Percentiles rank a stretch among this genome's conserved stretches.
phyloP scores from a whole-genome alignment of 2,329 filamentous ascomycete genomes.

The Trichoderma breve region DNA sequence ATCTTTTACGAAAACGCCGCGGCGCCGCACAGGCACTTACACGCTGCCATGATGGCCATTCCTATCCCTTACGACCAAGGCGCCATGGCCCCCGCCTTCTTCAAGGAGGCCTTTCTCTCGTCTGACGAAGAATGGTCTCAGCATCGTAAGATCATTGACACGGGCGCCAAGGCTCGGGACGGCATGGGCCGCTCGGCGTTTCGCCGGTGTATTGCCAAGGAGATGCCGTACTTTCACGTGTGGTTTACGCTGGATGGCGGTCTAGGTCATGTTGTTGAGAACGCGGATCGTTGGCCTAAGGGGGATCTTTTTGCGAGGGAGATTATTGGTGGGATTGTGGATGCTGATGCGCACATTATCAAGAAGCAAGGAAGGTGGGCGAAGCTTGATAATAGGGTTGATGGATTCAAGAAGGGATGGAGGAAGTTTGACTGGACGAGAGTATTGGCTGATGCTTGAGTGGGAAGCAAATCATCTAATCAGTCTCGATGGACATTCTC shows the following conservation, averaged over 20 bases:
- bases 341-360: slow-evolving; percentile 74
- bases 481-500: neutral
- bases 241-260: slow-evolving; percentile 94
- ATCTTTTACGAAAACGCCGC: slow-evolving; percentile 98
- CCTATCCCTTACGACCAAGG: slow-evolving; percentile 90
- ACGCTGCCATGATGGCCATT: slow-evolving; percentile 82
- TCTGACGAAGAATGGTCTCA: slow-evolving; percentile 93
- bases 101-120: slow-evolving; percentile 86
- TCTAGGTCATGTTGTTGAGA: slow-evolving; percentile 88
- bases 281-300: slow-evolving; percentile 77
- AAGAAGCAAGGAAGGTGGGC: slow-evolving; percentile 89
- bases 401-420: slow-evolving; percentile 82
- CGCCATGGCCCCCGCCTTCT: slow-evolving; percentile 89
- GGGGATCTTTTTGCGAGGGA: slow-evolving; percentile 93
- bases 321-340: slow-evolving; percentile 88
- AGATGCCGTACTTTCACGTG: slow-evolving; percentile 98
- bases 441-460: slow-evolving; percentile 46
- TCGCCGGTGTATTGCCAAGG: slow-evolving; percentile 77
- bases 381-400: slow-evolving; percentile 65
- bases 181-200: slow-evolving; percentile 78
- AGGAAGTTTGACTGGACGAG: slow-evolving; percentile 86
- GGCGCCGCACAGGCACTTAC: slow-evolving; percentile 69
- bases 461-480: neutral
- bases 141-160: slow-evolving; percentile 93
- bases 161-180: slow-evolving; percentile 60